Base-by-base conservation (phyloP, 768 basidiomycete species). In the Termitomyces sp. region DNA sequence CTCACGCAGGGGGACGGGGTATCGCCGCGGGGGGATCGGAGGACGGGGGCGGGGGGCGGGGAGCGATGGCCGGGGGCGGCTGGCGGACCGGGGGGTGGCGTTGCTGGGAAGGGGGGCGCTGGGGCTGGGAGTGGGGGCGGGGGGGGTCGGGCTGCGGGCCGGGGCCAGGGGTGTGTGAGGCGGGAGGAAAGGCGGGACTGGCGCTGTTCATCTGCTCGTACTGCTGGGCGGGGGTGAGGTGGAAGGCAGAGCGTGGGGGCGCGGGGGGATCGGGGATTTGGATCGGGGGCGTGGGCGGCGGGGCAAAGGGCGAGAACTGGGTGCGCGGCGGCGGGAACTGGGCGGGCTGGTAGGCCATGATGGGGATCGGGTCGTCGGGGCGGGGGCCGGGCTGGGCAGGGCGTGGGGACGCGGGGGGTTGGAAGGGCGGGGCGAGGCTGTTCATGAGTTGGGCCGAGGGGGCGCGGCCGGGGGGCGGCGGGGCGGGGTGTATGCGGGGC, bases 141-240 rank as follows among this genome's bases (percentile, higher is more conserved):
- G 74, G 80, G 78, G 79, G 24, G 7, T 16, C 5, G 37, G 14
- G 26, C n/a, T 9, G 42, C 1, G 39, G 14, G 29, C 16, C 3
- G 26, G 53, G 42, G 0, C 47, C 80, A 75, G 13, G 80, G 76
- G 61, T 76, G 75, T 36, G 76, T n/a, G 64, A 12, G 67, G 62
- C 43, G 71, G 65, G 52, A 66, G 65, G 49, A 52, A 76, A 78
- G 71, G 68, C 55, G 63, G 31, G 56, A 71, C 71, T 1, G 60
- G 56, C 6, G 61, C 59, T 61, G 61, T 74, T 78, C 75, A 85
- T 83, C 64, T 83, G 77, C 55, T 81, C 81, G 59, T 80, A 78
- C 55, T 83, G 80, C 64, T 90, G 87, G 2, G 85, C 84, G 2
- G 87, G 85, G 0, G 86, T 87, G 13, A 77, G 66, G 29, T 78